Percentiles rank a stretch among this genome's conserved stretches.
Evolutionary conservation across 2,329 filamentous ascomycete genomes (phyloP).

Genomic region (Fonsecaea pedrosoi): DNA sequence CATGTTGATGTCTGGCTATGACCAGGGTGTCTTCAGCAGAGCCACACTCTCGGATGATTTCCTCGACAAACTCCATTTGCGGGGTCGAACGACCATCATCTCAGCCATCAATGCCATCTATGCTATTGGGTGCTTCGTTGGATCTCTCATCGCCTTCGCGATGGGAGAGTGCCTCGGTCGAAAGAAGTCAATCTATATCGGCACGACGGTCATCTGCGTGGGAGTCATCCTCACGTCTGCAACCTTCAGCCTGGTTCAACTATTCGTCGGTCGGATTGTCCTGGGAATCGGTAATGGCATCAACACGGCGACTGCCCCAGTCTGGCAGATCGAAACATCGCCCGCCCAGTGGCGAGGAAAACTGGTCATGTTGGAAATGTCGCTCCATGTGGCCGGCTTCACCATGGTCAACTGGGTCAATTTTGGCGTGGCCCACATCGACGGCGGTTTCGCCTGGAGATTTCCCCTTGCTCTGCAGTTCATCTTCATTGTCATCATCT

Average conservation of each 20-base stretch:
- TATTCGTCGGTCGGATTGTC: conserved; percentile 14
- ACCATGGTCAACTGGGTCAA: too few species aligned
- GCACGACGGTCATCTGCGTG: conserved; percentile 30
- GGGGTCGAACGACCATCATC: background rate
- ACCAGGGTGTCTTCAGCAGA: conserved; percentile 62
- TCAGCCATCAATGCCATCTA: conserved; percentile 64
- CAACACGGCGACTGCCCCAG: conserved; percentile 58
- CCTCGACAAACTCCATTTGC: conserved; percentile 49
- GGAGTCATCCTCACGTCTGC: conserved; percentile 56
- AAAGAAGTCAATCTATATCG: conserved; percentile 56
- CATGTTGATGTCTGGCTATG: conserved; percentile 36
- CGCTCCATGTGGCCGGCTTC: too few species aligned
- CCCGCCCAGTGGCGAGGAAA: conserved; percentile 54
- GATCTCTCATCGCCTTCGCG: conserved; percentile 55
- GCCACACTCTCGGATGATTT: conserved; percentile 63
- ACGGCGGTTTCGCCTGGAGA: too few species aligned
- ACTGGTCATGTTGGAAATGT: conserved; percentile 46
- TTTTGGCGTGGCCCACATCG: too few species aligned
- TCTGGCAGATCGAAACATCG: conserved; percentile 61
- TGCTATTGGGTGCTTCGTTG: conserved; percentile 66
- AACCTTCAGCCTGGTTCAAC: conserved; percentile 49
- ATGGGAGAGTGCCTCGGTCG: conserved; percentile 58
- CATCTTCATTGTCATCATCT: too few species aligned
- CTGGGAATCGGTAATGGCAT: conserved; percentile 59
- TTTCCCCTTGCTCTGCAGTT: too few species aligned